These are phyloP conservation scores for Fistulifera pelliculosa DNA, from an alignment of 108 stramenopile genomes.

Conservation along the genomic window DNA sequence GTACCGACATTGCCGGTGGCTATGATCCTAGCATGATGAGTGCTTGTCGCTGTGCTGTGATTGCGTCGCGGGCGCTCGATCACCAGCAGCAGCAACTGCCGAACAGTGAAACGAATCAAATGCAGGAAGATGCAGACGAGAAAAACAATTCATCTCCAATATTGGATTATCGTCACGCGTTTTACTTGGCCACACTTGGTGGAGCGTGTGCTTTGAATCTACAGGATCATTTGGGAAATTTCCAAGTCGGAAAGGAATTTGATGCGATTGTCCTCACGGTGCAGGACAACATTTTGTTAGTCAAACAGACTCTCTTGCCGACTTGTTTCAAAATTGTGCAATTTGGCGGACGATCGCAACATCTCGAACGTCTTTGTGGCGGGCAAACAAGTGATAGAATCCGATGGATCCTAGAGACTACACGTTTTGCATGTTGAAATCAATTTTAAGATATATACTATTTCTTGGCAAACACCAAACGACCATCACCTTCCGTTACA, in stretches of 20 bases:
- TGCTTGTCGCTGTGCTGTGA: slow-evolving; percentile 37
- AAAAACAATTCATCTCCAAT: neutral
- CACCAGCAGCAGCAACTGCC: slow-evolving; percentile 11
- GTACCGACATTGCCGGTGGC: slow-evolving; percentile 72
- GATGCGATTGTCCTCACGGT: slow-evolving; percentile 32
- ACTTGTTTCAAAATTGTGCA: slow-evolving; percentile 23
- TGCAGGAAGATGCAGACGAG: slow-evolving; percentile 1
- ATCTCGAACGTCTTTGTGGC: slow-evolving; percentile 17
- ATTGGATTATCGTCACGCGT: slow-evolving; percentile 47
- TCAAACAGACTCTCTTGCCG: slow-evolving; percentile 1
- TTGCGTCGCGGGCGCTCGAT: slow-evolving; percentile 25
- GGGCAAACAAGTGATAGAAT: slow-evolving; percentile 10
- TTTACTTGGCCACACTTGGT: slow-evolving; percentile 61
- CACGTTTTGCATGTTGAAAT: neutral
- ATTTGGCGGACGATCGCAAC: slow-evolving; percentile 20
- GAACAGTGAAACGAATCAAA: slow-evolving; percentile 10
- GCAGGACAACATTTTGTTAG: neutral
- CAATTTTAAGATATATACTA: no score
- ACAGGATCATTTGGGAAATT: slow-evolving; percentile 34
- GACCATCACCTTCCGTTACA: neutral
- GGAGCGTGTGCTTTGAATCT: slow-evolving; percentile 54
- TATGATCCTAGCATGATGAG: slow-evolving; percentile 49
- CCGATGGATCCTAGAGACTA: neutral
- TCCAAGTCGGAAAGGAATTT: slow-evolving; percentile 49
- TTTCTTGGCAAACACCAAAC: no score